Evolutionary conservation across 495 filamentous ascomycete genomes (phyloP), one percentile per base, ranked within the genome.

Genomic region (Cryomyces minteri): DNA sequence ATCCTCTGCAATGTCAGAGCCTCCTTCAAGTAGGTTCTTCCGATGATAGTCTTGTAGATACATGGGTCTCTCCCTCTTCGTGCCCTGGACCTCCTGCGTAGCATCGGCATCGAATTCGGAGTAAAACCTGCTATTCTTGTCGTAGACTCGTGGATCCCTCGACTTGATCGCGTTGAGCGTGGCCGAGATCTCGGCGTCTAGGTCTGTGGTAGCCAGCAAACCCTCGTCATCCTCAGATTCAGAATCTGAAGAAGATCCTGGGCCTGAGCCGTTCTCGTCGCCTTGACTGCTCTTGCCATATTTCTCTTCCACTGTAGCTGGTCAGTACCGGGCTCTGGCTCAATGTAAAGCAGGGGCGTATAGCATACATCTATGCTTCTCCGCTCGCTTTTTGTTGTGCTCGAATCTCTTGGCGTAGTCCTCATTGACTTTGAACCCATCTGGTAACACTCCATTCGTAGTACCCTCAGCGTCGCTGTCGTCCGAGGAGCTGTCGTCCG

Each of bases 351-450:
- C 11, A 45, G 39, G 12, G 14, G 46, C 45, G 34, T 41, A 46
- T 47, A 44, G 70, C 77, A 66, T 64, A 88, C 87, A 62, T 56
- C 77, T 71, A n/a, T 82, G 74, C 44, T 80, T 67, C 57, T 98
- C 90, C 62, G 90, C 86, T 30, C 90, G 75, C 65, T 88, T 90
- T 67, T 95, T 94, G 65, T 98, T 98, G 58, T 94, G 70, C 60
- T 96, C 88, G 54, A 95, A 96, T 34, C 84, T 69, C 52, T 74
- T 74, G 45, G 90, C 90, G 59, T 80, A 98, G 43, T 88, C 84
- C 55, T 82, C 69, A 61, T 98, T 98, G 65, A 98, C 77, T 55
- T 81, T 87, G 62, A 94, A 73, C 18, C 18, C 18, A 25, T 25
- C 18, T 25, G 18, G 18, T 30, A 57, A 63, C 33, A 56, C 47